Percentiles rank a stretch among this genome's conserved stretches.
Evolutionary conservation across 805 yeast species (phyloP).

Genomic region (Yarrowia alimentaria): DNA sequence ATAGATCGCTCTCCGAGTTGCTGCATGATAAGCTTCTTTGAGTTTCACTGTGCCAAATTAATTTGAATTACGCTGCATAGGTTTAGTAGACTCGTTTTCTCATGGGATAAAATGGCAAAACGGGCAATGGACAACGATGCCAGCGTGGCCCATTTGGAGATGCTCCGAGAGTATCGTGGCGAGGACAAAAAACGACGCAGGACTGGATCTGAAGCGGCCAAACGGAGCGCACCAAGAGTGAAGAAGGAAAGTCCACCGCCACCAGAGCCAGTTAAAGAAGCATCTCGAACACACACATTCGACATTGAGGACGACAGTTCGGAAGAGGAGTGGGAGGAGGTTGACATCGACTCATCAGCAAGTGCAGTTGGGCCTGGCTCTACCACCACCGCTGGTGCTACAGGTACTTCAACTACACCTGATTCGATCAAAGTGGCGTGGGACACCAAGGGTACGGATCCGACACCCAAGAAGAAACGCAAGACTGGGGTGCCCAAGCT

Average conservation of each 20-base stretch:
- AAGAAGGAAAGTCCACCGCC: no score
- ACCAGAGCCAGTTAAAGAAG: no score
- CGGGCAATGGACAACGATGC: not conserved
- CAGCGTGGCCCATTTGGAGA: not conserved
- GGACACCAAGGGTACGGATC: constrained; percentile 6
- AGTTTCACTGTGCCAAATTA: no score
- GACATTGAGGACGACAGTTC: constrained; percentile 7
- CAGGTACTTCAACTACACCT: not conserved
- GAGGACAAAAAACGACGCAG: not conserved
- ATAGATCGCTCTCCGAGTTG: no score
- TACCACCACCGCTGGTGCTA: not conserved
- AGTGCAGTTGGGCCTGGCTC: not conserved
- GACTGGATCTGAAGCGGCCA: no score
- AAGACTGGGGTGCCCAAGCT: constrained; percentile 12
- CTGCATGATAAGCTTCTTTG: no score
- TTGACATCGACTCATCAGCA: not conserved
- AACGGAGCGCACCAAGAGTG: no score
- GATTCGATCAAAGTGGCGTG: not conserved
- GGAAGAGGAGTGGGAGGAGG: constrained; percentile 26
- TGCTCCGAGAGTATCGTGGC: constrained; percentile 12
- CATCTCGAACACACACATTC: no score
- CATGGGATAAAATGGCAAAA: not conserved
- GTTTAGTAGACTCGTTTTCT: no score
- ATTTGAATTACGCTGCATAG: no score
- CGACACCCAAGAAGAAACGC: constrained; percentile 11